Evolutionary conservation across 2,329 filamentous ascomycete genomes (phyloP), one percentile per base, ranked within the genome.

Genomic region (Onygenales sp.): DNA sequence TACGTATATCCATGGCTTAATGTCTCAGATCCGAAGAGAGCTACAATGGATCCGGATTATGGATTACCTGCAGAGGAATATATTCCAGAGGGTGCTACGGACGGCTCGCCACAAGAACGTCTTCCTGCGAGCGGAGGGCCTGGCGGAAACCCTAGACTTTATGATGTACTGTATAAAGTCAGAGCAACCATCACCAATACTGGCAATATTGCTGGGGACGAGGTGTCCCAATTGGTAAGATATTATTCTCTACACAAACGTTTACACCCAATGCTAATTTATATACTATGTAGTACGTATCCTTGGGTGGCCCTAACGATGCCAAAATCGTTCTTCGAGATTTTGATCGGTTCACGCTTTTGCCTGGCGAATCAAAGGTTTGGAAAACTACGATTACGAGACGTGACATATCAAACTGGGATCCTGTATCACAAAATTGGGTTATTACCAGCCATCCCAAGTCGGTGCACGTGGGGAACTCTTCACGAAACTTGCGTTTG

Each of bases 371-470:
- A 68, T 82, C 78, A 50, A 76, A 74, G 3, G 80, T 77, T 2
- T 94, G 93, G 74, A 76, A 69, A 0, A 83, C 81, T 0, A 78
- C 83, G 13, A 70, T 96, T 53, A 90, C 84, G 5, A 80, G 91
- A 41, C 83, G 89, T 54, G 92, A 96, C 64, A 61, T 96, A 53
- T 89, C 85, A 66, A 93, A 90, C 73, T 96, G 92, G 91, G 88
- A 95, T 60, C 74, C 80, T 0, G 76, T 65, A 1, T 67, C 72
- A n/a, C 91, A 96, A 76, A 85, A 96, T 75, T 97, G 92, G 91
- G 80, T 89, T 45, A 74, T 84, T 52, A 75, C 73, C 33, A 62
- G 72, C 21, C 75, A 80, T 60, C 69, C 75, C 51, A 83, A 83
- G 75, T 82, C 73, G 54, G 75, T 82, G 42, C 79, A 78, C 58